Evolutionary conservation across 495 filamentous ascomycete genomes (phyloP), one percentile per base, ranked within the genome.

Genomic region (Penicillium bovifimosum): DNA sequence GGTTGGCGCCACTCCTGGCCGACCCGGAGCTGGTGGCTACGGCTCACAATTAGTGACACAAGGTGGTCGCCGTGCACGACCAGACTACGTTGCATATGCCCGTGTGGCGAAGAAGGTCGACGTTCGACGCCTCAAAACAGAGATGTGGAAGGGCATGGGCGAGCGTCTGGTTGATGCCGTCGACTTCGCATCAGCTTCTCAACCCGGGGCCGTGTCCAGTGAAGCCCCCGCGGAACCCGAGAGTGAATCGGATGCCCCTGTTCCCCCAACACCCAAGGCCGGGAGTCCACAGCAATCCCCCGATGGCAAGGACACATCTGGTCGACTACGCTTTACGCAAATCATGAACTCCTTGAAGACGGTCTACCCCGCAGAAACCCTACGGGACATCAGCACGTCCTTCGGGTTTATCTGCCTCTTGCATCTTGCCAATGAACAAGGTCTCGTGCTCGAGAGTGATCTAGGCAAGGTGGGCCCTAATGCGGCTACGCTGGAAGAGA

Each of bases 101-200:
- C 80, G 91, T 26, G 86, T 95, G 20, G 95, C 95, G 11, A 99
- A 96, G 80, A 99, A 97, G 76, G 95, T 99, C n/a, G 95, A 99
- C 63, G 91, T 97, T 0, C 78, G 92, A 43, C 75, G 90, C 64
- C 72, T 99, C 60, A 99, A 99, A 73, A 87, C 91, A 66, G 90
- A 99, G 65, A 84, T 99, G 63, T 99, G 95, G 95, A 86, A 79
- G 67, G 88, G 90, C 6, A 88, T 96, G 68, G 86, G 84, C 16
- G 69, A 75, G 33, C 68, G 67, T 9, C 56, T 77, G 24, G 69
- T 77, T 24, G 62, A 68, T 20, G 53, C 70, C 9, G 66, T 66
- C 3, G 57, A 69, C 9, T 73, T 71, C 40, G 58, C 60, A 29
- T 61, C 68, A 16, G 56, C 59, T 8, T 65, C 67, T 43, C 62